Evolutionary conservation across 2,329 filamentous ascomycete genomes (phyloP), one percentile per base, ranked within the genome.

Genomic region (Arthrobotrys pseudoclavata): DNA sequence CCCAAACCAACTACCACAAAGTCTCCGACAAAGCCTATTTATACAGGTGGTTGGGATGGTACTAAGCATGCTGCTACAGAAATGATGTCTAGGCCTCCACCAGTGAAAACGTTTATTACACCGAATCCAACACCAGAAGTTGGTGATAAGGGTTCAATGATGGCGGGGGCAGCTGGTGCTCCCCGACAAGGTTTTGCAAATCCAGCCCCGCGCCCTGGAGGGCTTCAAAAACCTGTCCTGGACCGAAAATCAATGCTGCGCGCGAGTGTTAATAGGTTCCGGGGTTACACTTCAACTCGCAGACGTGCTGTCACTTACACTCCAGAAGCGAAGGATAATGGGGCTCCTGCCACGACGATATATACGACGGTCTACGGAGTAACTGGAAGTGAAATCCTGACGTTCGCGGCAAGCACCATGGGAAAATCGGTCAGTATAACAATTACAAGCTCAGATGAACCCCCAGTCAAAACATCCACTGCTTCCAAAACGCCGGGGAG

Each of bases 31-130:
- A 53, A 18, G 7, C 22, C 24, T n/a, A 31, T 7, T 9, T 7
- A 52, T 52, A 52, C 10, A 13, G 18, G 37, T 10, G 52, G 29
- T 22, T 57, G 52, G 52, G 52, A 57, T 22, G 52, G 52, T 2
- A 57, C 52, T 2, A 57, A 57, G 7, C 52, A 57, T 18, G 52
- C 52, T 5, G 52, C 52, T 13, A 5, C 15, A 37, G 29, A 57
- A 20, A 3, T 37, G n/a, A 37, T 10, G 9, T 13, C 52, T 5
- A 57, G 29, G 15, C n/a, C 4, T 15, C 52, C 52, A 9, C 52
- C n/a, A 20, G 52, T 57, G 6, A 29, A 29, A 13, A 34, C 52
- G 2, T 57, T 57, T 57, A 22, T 57, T 22, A 57, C 26, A 13
- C 52, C 52, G 5, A 37, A 57, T 7, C 52, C 52, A 6, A 22